Evolutionary conservation across 176 grass and related monocot genomes (phyloP), one percentile per base, ranked within the genome.

Genomic region (Ensete glaucum): DNA sequence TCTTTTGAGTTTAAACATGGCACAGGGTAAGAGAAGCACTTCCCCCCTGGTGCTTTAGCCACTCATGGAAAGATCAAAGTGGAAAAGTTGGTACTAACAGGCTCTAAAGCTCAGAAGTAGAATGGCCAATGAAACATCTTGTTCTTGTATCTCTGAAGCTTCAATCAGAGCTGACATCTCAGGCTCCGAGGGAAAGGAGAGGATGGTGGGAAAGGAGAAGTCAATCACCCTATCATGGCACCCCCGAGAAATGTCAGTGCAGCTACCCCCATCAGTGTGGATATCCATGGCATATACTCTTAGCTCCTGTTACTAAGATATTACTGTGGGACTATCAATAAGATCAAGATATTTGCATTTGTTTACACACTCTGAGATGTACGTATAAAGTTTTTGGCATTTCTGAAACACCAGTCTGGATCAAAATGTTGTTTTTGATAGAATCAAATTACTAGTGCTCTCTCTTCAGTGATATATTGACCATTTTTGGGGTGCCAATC

Each of bases 161-260:
- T 77, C 43, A 2, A 11, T n/a, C 25, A 15, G 22, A 51, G 43
- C n/a, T 71, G 68, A 71, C 68, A 52, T 52, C 17, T 64, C n/a
- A 21, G 25, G 4, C 14, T 62, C 57, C 15, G 15, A 48, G 25
- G 66, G 11, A 72, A 72, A 73, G 73, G 54, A 73, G 76, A 51
- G 79, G 65, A 78, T 78, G 73, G 9, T 24, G 51, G n/a, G 13
- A 34, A 82, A 78, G 73, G 79, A 73, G 29, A 24, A 59, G 65
- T 77, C 84, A 82, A 68, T 74, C 70, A 43, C 8, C 9, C 19
- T 22, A 71, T 71, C 48, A 71, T 71, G 34, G 68, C 68, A 21
- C 23, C 43, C 27, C 48, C 34, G 5, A 52, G 52, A 17, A 51
- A 20, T 22, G 21, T 1, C 1, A 23, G 13, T 21, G 1, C 9